phyloP scores from a whole-genome alignment of 2,329 filamentous ascomycete genomes.

The Passalora sequoiae region DNA sequence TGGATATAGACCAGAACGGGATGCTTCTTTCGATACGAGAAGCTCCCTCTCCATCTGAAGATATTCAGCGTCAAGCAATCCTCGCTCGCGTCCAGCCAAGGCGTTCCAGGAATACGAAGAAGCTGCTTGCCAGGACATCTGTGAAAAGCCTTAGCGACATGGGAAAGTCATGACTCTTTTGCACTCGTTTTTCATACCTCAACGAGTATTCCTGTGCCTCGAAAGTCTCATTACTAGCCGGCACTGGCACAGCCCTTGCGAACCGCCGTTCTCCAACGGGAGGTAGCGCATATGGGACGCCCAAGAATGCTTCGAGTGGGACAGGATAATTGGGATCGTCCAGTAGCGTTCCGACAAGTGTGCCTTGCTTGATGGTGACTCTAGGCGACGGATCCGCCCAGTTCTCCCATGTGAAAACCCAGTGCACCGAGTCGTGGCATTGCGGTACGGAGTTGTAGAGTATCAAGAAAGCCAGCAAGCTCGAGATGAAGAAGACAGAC shows the following conservation, averaged over 20 bases:
- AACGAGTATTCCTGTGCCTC: constrained; percentile 30
- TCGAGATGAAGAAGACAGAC: constrained; percentile 14
- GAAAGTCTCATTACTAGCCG: constrained; percentile 34
- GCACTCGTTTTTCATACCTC: constrained; percentile 25
- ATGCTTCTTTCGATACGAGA: constrained; percentile 40
- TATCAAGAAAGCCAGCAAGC: constrained; percentile 18
- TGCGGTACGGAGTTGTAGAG: constrained; percentile 20
- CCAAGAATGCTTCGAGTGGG: constrained; percentile 34
- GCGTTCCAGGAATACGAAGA: constrained; percentile 20
- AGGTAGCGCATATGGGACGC: constrained; percentile 39
- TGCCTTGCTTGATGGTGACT: constrained; percentile 21
- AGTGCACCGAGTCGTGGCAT: constrained; percentile 17
- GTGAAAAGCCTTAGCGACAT: too few relatives aligned
- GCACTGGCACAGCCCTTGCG: constrained; percentile 42
- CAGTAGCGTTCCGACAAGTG: constrained; percentile 20
- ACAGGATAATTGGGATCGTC: constrained; percentile 20
- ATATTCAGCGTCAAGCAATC: constrained; percentile 59
- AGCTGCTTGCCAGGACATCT: constrained; percentile 29
- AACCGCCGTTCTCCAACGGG: constrained; percentile 52
- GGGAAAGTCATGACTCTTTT: too few relatives aligned
- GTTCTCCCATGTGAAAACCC: constrained; percentile 16
- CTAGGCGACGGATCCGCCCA: constrained; percentile 17
- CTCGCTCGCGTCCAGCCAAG: constrained; percentile 36
- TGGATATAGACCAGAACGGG: constrained; percentile 58
- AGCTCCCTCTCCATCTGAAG: constrained; percentile 40